phyloP scores from a whole-genome alignment of 495 filamentous ascomycete species.

The Chaetomium tenue region DNA sequence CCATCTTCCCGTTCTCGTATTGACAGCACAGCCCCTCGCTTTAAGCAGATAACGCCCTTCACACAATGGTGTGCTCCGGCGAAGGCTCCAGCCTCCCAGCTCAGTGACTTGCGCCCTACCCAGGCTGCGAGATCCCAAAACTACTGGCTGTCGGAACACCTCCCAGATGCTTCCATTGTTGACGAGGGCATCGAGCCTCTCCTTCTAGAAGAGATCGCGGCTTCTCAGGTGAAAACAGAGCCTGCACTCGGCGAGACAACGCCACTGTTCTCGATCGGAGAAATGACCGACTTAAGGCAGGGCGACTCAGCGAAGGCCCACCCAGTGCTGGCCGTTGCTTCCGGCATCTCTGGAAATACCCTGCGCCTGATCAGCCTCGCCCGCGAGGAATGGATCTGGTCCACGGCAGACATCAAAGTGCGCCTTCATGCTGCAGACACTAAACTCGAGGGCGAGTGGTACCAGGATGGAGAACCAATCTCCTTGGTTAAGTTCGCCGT shows the following conservation, averaged over 20 bases:
- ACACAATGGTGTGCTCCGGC: constrained; percentile 38
- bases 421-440: constrained; percentile 37
- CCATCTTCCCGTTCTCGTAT: constrained; percentile 1
- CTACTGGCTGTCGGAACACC: constrained; percentile 39
- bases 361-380: constrained; percentile 49
- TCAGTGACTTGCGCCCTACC: constrained; percentile 19
- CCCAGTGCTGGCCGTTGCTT: constrained; percentile 47
- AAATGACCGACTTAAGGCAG: constrained; percentile 38
- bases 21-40: constrained; percentile 37
- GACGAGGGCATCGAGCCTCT: constrained; percentile 33
- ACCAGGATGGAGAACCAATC: constrained; percentile 47
- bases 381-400: constrained; percentile 49
- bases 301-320: constrained; percentile 21
- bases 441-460: constrained; percentile 48
- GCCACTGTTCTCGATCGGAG: constrained; percentile 39
- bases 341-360: constrained; percentile 52
- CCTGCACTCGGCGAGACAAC: constrained; percentile 15
- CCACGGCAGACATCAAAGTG: constrained; percentile 40
- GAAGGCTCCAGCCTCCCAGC: constrained; percentile 17
- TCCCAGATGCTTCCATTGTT: constrained; percentile 42
- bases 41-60: constrained; percentile 42
- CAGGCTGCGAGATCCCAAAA: constrained; percentile 32
- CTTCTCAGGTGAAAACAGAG: constrained; percentile 1
- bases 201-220: constrained; percentile 31
- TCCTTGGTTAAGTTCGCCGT: constrained; percentile 65